phyloP scores from a whole-genome alignment of 805 yeast genomes.

The Candida pseudofarinosa region DNA sequence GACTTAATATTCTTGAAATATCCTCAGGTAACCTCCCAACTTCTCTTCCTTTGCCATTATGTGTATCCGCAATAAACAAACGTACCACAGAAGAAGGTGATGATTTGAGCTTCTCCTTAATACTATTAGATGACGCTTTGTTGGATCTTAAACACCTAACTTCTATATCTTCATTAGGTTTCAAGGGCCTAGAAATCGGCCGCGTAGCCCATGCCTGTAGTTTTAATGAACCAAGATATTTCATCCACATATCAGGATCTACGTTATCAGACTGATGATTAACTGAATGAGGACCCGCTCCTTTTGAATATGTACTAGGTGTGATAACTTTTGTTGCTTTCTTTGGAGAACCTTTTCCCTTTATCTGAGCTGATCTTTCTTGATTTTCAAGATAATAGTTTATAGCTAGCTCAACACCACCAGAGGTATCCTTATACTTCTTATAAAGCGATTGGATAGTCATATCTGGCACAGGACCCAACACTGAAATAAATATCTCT shows the following conservation, averaged over 20 bases:
- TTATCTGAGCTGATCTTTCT: neutral
- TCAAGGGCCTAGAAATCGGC: constrained; percentile 47
- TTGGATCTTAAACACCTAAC: constrained; percentile 25
- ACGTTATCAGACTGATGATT: neutral
- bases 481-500: constrained; percentile 9
- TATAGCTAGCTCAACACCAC: constrained; percentile 12
- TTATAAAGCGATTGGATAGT: constrained; percentile 9
- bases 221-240: constrained; percentile 57
- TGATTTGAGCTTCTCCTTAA: constrained; percentile 15
- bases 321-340: neutral
- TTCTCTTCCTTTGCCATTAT: constrained; percentile 43
- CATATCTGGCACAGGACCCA: constrained; percentile 11
- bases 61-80: neutral
- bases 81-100: constrained; percentile 5
- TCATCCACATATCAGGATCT: constrained; percentile 19
- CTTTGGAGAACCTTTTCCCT: neutral
- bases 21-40: constrained; percentile 75
- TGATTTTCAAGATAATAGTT: neutral
- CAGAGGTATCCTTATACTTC: constrained; percentile 10
- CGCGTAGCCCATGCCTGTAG: constrained; percentile 71
- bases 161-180: constrained; percentile 41
- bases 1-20: constrained; percentile 60
- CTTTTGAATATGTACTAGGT: neutral
- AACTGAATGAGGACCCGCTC: neutral
- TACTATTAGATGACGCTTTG: neutral